Conservation (phyloP, 2,329 filamentous ascomycete genomes). For the Pseudopithomyces maydicus region DNA sequence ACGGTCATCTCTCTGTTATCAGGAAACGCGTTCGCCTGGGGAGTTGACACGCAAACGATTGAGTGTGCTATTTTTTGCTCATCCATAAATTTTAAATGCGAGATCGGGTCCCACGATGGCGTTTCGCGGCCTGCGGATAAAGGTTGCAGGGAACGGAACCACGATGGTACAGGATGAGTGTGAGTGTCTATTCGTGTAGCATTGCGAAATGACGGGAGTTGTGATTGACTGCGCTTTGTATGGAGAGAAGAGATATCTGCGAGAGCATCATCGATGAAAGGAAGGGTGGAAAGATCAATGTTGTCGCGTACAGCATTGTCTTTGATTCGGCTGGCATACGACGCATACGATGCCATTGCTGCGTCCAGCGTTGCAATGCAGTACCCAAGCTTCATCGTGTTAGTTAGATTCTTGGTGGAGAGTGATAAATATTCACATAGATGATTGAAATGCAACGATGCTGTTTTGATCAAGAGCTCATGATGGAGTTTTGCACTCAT, state of each 20-base stretch:
- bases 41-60: slow-evolving; percentile 41
- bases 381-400: not conserved
- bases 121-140: slow-evolving; percentile 40
- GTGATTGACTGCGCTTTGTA: not conserved
- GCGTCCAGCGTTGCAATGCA: not conserved
- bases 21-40: slow-evolving; percentile 41
- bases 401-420: not conserved
- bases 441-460: not conserved
- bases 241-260: slow-evolving; percentile 31
- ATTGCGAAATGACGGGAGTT: slow-evolving; percentile 16
- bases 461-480: not conserved
- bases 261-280: slow-evolving; percentile 37
- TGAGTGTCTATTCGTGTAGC: slow-evolving; percentile 42
- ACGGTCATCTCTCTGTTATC: slow-evolving; percentile 30
- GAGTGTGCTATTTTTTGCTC: slow-evolving; percentile 31
- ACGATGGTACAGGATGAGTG: slow-evolving; percentile 41
- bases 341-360: slow-evolving; percentile 1
- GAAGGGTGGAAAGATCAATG: slow-evolving; percentile 36
- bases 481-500: not conserved
- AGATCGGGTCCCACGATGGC: slow-evolving; percentile 33
- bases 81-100: slow-evolving; percentile 41
- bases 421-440: not conserved
- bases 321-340: slow-evolving; percentile 16
- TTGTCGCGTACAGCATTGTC: slow-evolving; percentile 21
- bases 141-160: slow-evolving; percentile 40